A percentile compares a stretch with the other conserved stretches of the same genome.
Evolutionary conservation across 108 stramenopile species (phyloP).

Genomic region (Chaetoceros tenuissimus): DNA sequence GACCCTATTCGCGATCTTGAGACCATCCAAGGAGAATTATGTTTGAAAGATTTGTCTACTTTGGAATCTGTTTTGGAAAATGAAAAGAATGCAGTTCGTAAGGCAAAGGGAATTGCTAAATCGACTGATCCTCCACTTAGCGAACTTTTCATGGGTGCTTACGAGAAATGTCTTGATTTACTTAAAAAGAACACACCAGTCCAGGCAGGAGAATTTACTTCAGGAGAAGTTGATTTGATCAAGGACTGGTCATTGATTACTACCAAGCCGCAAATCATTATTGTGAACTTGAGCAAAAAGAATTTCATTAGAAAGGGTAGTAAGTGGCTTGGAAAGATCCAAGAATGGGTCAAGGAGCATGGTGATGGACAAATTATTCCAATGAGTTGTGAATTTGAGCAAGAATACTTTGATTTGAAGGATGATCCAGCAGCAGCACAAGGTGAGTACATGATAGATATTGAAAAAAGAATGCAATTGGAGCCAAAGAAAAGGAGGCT

Average conservation of each 20-base stretch:
- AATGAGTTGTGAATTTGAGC: constrained; percentile 97
- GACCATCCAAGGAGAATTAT: constrained; percentile 95
- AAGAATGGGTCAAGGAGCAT: constrained; percentile 89
- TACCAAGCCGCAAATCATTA: constrained; percentile 97
- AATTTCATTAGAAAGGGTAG: constrained; percentile 92
- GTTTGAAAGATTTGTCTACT: constrained; percentile 83
- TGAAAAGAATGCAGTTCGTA: constrained; percentile 71
- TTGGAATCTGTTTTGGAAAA: constrained; percentile 52
- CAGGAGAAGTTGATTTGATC: constrained; percentile 81
- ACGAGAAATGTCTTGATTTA: constrained; percentile 68
- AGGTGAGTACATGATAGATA: constrained; percentile 11
- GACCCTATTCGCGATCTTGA: constrained; percentile 99
- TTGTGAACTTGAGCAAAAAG: constrained; percentile 93
- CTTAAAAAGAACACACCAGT: constrained; percentile 79
- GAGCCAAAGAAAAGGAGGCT: background rate
- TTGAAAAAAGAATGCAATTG: background rate
- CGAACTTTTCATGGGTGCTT: constrained; percentile 61
- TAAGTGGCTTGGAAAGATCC: constrained; percentile 94
- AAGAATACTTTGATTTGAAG: constrained; percentile 71
- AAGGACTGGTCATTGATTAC: constrained; percentile 89
- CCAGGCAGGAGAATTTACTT: constrained; percentile 65
- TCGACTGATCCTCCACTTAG: constrained; percentile 52
- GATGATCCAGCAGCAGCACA: constrained; percentile 57
- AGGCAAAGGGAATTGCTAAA: constrained; percentile 76
- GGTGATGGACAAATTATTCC: constrained; percentile 98